These are phyloP conservation scores for Cryptococcus deneoformans DNA, from an alignment of 1,284 basidiomycete species.

Conservation along the genomic window DNA sequence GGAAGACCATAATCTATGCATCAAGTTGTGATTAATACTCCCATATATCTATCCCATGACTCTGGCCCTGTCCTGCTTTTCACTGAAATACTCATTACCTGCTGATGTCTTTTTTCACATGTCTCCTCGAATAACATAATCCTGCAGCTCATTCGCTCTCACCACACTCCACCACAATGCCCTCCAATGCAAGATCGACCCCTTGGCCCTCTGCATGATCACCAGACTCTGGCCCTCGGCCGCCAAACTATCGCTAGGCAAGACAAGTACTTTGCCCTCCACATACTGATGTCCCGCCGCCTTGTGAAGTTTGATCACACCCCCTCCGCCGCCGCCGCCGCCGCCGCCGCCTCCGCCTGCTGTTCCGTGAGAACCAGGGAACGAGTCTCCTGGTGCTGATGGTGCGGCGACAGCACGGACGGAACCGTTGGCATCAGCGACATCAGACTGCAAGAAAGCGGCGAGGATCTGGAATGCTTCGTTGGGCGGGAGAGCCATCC, in stretches of 20 bases:
- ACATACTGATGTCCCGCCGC: constrained; percentile 37
- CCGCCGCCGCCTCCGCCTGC: neutral
- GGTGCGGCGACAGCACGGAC: neutral
- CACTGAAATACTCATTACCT: neutral
- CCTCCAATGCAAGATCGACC: constrained; percentile 46
- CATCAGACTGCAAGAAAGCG: constrained; percentile 20
- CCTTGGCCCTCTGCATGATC: constrained; percentile 41
- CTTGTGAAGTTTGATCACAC: constrained; percentile 29
- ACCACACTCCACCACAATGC: constrained; percentile 47
- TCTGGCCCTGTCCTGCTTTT: neutral
- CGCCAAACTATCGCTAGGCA: constrained; percentile 31
- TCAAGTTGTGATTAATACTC: too few species aligned
- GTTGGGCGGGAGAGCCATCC: constrained; percentile 29
- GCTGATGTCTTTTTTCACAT: neutral
- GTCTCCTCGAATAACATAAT: constrained; percentile 39
- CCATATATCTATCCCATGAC: too few species aligned
- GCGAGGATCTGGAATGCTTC: constrained; percentile 30
- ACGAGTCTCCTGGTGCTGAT: neutral
- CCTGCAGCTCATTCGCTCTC: constrained; percentile 31
- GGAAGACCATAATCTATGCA: too few species aligned
- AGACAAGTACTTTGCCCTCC: constrained; percentile 31
- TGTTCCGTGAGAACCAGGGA: neutral
- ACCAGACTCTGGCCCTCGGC: constrained; percentile 33
- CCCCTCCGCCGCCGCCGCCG: neutral
- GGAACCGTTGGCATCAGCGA: constrained; percentile 27